Base-by-base conservation (phyloP, 192 early-diverging fungal genomes). In the Diversispora epigaea region DNA sequence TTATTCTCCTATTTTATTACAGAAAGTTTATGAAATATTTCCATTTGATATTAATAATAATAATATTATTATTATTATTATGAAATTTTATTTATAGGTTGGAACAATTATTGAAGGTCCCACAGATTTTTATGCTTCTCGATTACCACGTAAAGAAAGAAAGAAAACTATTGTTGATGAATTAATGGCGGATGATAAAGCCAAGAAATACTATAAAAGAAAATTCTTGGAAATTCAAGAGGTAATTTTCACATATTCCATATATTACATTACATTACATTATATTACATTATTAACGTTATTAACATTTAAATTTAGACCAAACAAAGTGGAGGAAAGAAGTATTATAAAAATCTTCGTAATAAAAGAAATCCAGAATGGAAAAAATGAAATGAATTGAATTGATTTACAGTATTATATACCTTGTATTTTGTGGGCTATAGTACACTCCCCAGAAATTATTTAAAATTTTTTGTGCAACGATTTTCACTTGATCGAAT, bases 21-120 rank as follows among this genome's bases (percentile, higher is more conserved):
- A 1, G 1, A 54, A 52, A 22, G 8, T 71, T 71, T 17, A 22
- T 71, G 9, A 47, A 32, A 44, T 14, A 25, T 17, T 41, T 21
- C 22, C 14, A 22, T 54, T 8, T 10, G 14, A 3, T 39, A 25
- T n/a, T n/a, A n/a, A n/a, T n/a, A n/a, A n/a, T n/a, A n/a, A n/a
- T n/a, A n/a, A n/a, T n/a, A n/a, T n/a, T n/a, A n/a, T n/a, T n/a
- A n/a, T 69, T 43, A 40, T 32, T 50, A 21, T 5, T 70, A 0
- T 32, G 52, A 3, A 32, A 32, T 32, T 32, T 32, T 2, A 17
- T 43, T 9, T 62, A 47, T 44, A 73, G 71, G 14, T 73, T 58
- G 97, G 96, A n/a, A 97, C 93, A 0, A 85, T 99, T 32, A 80
- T 98, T 11, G 93, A 94, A 66, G 92, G 91, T 8, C 88, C 93